These are phyloP conservation scores for Austroboletus novae-zelandiae DNA, from an alignment of 1,284 basidiomycete species.

Conservation along the genomic window DNA sequence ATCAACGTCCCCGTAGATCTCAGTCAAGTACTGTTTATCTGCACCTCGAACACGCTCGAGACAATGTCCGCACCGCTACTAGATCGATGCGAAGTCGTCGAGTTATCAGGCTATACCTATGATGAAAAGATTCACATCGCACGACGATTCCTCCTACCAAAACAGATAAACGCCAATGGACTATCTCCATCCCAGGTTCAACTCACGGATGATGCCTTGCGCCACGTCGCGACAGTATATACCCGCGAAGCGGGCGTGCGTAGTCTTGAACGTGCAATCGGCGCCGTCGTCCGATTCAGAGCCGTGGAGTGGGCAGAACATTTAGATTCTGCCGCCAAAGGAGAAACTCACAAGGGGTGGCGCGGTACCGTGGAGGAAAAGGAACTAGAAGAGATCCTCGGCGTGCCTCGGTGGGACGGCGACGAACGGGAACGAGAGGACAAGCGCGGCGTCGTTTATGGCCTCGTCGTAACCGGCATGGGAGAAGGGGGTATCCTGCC, in stretches of 20 bases:
- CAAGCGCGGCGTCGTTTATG: constrained; percentile 75
- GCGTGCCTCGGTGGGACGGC: constrained; percentile 77
- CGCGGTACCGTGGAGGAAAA: constrained; percentile 59
- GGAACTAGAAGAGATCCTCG: constrained; percentile 85
- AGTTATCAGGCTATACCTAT: constrained; percentile 80
- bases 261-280: constrained; percentile 84
- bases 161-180: constrained; percentile 75
- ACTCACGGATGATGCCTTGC: constrained; percentile 66
- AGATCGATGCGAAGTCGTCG: constrained; percentile 72
- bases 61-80: constrained; percentile 84
- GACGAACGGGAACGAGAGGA: constrained; percentile 75
- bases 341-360: constrained; percentile 45
- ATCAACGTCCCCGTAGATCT: constrained; percentile 89
- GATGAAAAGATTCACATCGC: constrained; percentile 92
- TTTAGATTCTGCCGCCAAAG: constrained; percentile 42
- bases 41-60: constrained; percentile 83
- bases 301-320: constrained; percentile 86
- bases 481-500: constrained; percentile 86
- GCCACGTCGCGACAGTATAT: constrained; percentile 73
- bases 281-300: constrained; percentile 81
- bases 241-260: constrained; percentile 93
- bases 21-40: constrained; percentile 86
- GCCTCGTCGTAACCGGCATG: constrained; percentile 85
- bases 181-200: constrained; percentile 53
- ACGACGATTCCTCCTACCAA: constrained; percentile 80